Percentiles rank a stretch among this genome's conserved stretches.
These are phyloP conservation scores for Globisporangium canariense DNA, from an alignment of 352 stramenopile genomes.

Conservation along the genomic window DNA sequence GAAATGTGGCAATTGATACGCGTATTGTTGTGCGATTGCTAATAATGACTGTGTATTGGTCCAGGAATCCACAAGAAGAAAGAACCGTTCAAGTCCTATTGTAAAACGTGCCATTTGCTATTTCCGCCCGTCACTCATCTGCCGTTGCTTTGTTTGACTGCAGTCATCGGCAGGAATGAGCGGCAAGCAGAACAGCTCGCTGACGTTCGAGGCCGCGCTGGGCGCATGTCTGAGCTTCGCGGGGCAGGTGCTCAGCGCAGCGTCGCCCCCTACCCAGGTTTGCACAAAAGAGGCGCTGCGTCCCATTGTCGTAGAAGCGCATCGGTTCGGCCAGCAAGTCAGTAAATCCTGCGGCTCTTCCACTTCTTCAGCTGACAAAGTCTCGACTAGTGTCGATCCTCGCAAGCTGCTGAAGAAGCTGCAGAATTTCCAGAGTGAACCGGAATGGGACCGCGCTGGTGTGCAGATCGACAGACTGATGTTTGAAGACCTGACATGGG, in stretches of 20 bases:
- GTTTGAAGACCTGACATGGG: conserved; percentile 58
- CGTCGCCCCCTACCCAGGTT: conserved; percentile 20
- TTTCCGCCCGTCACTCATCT: neutral
- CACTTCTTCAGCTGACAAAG: conserved; percentile 1
- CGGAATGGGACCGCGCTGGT: conserved; percentile 6
- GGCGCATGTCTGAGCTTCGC: conserved; percentile 48
- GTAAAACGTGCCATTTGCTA: neutral
- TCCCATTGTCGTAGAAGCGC: conserved; percentile 52
- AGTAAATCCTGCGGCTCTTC: conserved; percentile 3
- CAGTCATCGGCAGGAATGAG: conserved; percentile 11
- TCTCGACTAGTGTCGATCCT: conserved; percentile 7
- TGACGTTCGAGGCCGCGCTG: conserved; percentile 26
- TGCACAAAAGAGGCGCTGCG: conserved; percentile 48
- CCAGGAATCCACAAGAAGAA: neutral
- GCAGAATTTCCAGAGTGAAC: conserved; percentile 2
- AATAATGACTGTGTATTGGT: neutral
- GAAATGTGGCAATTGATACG: neutral
- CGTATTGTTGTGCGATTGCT: neutral
- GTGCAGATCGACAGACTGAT: conserved; percentile 19
- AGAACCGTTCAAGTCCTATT: neutral
- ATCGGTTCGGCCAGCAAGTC: conserved; percentile 45
- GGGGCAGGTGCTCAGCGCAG: conserved; percentile 25
- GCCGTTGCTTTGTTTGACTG: neutral
- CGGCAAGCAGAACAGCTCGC: conserved; percentile 28
- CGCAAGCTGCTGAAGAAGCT: conserved; percentile 26